Evolutionary conservation across 2,329 filamentous ascomycete species (phyloP), one percentile per base, ranked within the genome.

Genomic region (Clarireedia homoeocarpa): DNA sequence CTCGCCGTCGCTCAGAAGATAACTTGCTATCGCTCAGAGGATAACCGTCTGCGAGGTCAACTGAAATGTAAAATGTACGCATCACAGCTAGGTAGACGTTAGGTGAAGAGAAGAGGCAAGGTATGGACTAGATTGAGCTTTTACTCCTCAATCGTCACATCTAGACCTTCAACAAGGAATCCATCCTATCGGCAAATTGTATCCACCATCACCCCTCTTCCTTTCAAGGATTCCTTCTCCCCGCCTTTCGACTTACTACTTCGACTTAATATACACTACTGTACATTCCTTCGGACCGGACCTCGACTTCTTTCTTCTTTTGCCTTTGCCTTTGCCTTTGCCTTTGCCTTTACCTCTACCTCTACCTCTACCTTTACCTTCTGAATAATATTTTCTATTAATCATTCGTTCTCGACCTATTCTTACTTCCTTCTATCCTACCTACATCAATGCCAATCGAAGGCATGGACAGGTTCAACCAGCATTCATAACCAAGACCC

Each of bases 351-450:
- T 30, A 1, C 27, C 10, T 30, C 3, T 30, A 4, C 10, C 27
- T 30, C 4, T 10, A 10, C 27, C 27, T 30, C 4, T 30, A 10
- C 27, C 27, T 9, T 30, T 30, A 9, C 9, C 10, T 30, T 30
- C 20, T 10, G 27, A 10, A 30, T 10, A 10, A 9, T 30, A 30
- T 30, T 30, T 10, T 9, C 27, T 30, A 12, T 30, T 30, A 12
- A 30, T 30, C 27, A 9, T 30, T 30, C 27, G 27, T 30, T 30
- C 27, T 30, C 59, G 51, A 51, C 58, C 52, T 48, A 56, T 55
- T 47, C 36, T 48, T 55, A 56, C 49, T 55, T 65, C 57, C 59
- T 63, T 63, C 56, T 57, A 58, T 56, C 54, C 57, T 62, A 59
- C 15, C 54, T 57, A 59, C 58, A 53, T 59, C 39, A 45, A 36